phyloP scores from a whole-genome alignment of 1,139 yeast species.

The Geotrichum klebahnii region DNA sequence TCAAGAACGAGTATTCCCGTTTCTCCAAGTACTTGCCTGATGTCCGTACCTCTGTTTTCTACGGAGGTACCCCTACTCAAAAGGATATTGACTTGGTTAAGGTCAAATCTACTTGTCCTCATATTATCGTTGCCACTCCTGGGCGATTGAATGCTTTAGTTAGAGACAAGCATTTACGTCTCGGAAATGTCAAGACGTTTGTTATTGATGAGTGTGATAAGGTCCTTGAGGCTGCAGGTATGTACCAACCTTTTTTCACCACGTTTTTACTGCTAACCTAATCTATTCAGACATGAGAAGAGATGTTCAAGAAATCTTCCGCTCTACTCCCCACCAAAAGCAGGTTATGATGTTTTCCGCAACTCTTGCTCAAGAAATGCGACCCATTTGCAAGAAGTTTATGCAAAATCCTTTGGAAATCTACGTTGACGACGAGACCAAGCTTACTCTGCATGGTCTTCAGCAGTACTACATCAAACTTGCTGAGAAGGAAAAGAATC shows the following conservation, averaged over 20 bases:
- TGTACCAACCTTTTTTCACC: conserved; percentile 4
- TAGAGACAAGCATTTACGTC: conserved; percentile 82
- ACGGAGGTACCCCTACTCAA: conserved; percentile 88
- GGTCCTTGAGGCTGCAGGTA: conserved; percentile 60
- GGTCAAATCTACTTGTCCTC: conserved; percentile 93
- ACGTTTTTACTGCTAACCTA: conserved; percentile 34
- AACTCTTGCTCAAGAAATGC: conserved; percentile 87
- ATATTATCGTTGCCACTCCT: conserved; percentile 95
- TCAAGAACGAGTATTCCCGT: conserved; percentile 94
- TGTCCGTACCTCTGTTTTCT: conserved; percentile 92
- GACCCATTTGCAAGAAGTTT: conserved; percentile 95
- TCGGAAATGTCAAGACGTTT: conserved; percentile 86
- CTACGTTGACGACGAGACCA: conserved; percentile 96
- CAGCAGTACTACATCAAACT: conserved; percentile 93
- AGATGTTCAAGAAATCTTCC: conserved; percentile 96
- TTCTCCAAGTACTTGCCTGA: conserved; percentile 98
- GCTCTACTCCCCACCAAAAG: conserved; percentile 96
- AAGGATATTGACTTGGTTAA: conserved; percentile 85
- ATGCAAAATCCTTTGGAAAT: conserved; percentile 97
- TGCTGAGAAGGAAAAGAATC: conserved; percentile 88
- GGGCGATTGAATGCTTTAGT: conserved; percentile 95
- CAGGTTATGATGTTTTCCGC: conserved; percentile 99
- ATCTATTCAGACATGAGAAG: conserved; percentile 73
- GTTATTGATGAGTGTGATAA: conserved; percentile 98
- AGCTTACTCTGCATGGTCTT: conserved; percentile 94